Evolutionary conservation across 2,329 filamentous ascomycete species (phyloP).

Genomic region (Fusarium graminum): DNA sequence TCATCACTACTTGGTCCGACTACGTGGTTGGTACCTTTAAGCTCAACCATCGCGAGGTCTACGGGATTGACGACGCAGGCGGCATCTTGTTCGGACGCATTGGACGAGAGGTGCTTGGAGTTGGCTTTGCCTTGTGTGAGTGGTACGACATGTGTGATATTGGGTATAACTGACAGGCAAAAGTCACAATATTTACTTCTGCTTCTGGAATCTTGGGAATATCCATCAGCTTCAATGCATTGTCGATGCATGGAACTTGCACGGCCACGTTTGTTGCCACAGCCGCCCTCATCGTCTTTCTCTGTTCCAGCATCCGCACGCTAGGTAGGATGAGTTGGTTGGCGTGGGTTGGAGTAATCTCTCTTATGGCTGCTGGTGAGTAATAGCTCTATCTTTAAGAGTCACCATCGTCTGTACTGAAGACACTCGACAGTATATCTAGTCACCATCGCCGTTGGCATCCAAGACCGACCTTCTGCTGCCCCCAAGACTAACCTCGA

Average conservation of each 20-base stretch:
- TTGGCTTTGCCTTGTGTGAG: slow-evolving; percentile 54
- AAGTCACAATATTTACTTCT: slow-evolving; percentile 26
- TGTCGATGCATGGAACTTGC: slow-evolving; percentile 55
- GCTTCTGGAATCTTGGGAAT: slow-evolving; percentile 44
- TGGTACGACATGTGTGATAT: background rate
- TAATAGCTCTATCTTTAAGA: background rate
- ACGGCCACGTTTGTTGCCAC: slow-evolving; percentile 57
- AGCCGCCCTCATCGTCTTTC: slow-evolving; percentile 48
- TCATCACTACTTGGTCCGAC: slow-evolving; percentile 63
- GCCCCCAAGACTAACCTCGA: slow-evolving; percentile 16
- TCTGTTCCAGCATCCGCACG: slow-evolving; percentile 52
- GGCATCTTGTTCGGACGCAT: slow-evolving; percentile 61
- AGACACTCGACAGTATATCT: slow-evolving; percentile 13
- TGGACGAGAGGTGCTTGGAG: slow-evolving; percentile 59
- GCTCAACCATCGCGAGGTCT: slow-evolving; percentile 63
- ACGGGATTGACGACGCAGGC: slow-evolving; percentile 67
- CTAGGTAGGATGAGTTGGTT: slow-evolving; percentile 52
- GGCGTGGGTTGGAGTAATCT: slow-evolving; percentile 46
- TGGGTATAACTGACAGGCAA: slow-evolving; percentile 2
- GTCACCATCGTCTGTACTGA: background rate
- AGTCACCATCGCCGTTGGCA: slow-evolving; percentile 41
- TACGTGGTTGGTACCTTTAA: slow-evolving; percentile 66
- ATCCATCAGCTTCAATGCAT: slow-evolving; percentile 57
- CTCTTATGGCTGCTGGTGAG: slow-evolving; percentile 7
- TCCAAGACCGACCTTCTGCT: slow-evolving; percentile 35